Evolutionary conservation across 192 early-diverging fungal species (phyloP), one percentile per base, ranked within the genome.

Genomic region (Linnemannia elongata): DNA sequence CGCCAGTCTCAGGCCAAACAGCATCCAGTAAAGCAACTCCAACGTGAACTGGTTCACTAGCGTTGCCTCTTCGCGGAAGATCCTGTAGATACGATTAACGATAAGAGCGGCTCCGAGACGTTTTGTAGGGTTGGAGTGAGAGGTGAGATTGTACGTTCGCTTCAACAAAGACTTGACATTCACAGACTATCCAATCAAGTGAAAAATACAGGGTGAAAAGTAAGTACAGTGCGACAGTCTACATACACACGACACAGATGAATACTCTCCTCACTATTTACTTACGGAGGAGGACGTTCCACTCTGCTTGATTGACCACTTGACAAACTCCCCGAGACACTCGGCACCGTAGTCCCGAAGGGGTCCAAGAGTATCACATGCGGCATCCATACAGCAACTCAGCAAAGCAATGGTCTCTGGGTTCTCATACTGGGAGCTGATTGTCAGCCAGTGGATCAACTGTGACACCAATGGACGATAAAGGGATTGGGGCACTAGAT

Each of bases 381-480:
- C 89, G 49, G 93, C 94, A 66, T 95, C 94, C 60, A 97, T 79
- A 76, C 95, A 96, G 20, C 90, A 79, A 35, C 94, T 91, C 52
- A 97, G 71, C 18, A 97, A 80, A 0, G 90, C 89, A 74, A 97
- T 93, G 1, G 95, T 96, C 80, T 97, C 96, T 45, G 95, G 93
- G 57, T 94, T 96, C 76, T 97, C 95, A 74, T 93, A 94, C 77
- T 93, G 91, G 2, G 92, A 89, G 82, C 93, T 95, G 60, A 94
- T 95, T 6, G 96, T 96, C 55, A 96, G 83, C 96, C 96, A 97
- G 71, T 96, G 96, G 17, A 97, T 95, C 33, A 96, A 73, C 75
- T 96, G 95, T 6, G 90, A 78, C 6, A 93, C 87, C 69, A 96
- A 80, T 30, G 94, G 89, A 5, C 91, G 88, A 76, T 93, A 96